Evolutionary conservation across 441 rosid species (phyloP), one percentile per base, ranked within the genome.

Genomic region (Adansonia rubrostipa): DNA sequence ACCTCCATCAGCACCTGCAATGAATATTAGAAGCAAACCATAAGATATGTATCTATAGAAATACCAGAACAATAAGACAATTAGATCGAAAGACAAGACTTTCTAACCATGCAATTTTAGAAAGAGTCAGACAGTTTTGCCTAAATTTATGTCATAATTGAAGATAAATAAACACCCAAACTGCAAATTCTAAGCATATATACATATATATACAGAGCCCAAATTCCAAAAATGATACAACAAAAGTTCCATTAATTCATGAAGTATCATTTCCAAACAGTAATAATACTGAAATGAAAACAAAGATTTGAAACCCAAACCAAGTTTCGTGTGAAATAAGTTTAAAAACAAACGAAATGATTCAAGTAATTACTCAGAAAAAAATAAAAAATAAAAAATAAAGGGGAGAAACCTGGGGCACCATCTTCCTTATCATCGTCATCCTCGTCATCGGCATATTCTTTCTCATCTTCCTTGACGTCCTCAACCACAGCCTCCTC

Each of bases 391-490:
- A 51, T 51, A 51, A 70, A 3, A 10, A 22, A 44, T 2, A 13
- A 50, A 2, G 36, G 6, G 44, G 44, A 73, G 44, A 28, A 24
- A 89, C 92, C 91, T 76, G 75, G 85, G 72, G 85, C 83, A 2
- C 81, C 89, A 61, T 85, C 94, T 1, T 86, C 92, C 84, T 87
- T 54, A 24, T 71, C 74, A 3, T 89, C 93, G 10, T 91, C 95
- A 0, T 87, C 91, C 0, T 63, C 84, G 0, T 85, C 88, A 0
- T 85, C 86, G 0, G 84, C 88, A 0, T 90, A 88, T 0, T 86
- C 91, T 6, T 89, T 83, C 6, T 88, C 93, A 17, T 89, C 91
- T 2, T 91, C 93, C 80, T 88, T 89, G 63, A 89, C 86, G 77
- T 88, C 95, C 82, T 89, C 93, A 13, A 89, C 86, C 8, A 87